These are phyloP conservation scores for Candida dajiaensis DNA, from an alignment of 805 yeast species.

Conservation along the genomic window DNA sequence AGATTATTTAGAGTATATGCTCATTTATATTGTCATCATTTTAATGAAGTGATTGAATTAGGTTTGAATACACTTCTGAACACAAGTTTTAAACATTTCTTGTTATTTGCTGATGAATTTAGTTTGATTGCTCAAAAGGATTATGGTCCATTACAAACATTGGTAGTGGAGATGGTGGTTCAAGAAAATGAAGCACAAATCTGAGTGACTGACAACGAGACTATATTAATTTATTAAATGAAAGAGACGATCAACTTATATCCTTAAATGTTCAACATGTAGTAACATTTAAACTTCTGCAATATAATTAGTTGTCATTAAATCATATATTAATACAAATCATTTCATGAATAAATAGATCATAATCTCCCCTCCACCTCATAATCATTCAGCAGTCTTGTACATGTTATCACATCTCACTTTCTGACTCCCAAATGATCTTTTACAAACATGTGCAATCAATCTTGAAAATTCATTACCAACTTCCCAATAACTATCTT, in stretches of 20 bases:
- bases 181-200: slow-evolving; percentile 6
- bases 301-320: neutral
- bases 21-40: slow-evolving; percentile 96
- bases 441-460: slow-evolving; percentile 45
- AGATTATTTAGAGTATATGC: slow-evolving; percentile 93
- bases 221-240: neutral
- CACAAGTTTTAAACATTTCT: slow-evolving; percentile 91
- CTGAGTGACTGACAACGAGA: neutral
- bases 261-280: too few species aligned
- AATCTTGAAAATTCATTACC: slow-evolving; percentile 51
- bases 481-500: slow-evolving; percentile 46
- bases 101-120: slow-evolving; percentile 81
- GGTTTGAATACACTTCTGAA: slow-evolving; percentile 90
- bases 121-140: slow-evolving; percentile 71
- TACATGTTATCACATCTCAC: slow-evolving; percentile 50
- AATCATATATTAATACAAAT: neutral
- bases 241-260: neutral
- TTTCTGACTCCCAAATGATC: slow-evolving; percentile 45
- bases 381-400: slow-evolving; percentile 2
- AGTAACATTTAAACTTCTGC: too few species aligned
- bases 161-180: slow-evolving; percentile 45
- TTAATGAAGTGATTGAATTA: slow-evolving; percentile 88
- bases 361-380: too few species aligned
- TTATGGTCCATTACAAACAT: slow-evolving; percentile 86
- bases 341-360: neutral